A percentile compares a stretch with the other conserved stretches of the same genome.
These are phyloP conservation scores for Claviceps monticola DNA, from an alignment of 2,329 filamentous ascomycete species.

Conservation along the genomic window DNA sequence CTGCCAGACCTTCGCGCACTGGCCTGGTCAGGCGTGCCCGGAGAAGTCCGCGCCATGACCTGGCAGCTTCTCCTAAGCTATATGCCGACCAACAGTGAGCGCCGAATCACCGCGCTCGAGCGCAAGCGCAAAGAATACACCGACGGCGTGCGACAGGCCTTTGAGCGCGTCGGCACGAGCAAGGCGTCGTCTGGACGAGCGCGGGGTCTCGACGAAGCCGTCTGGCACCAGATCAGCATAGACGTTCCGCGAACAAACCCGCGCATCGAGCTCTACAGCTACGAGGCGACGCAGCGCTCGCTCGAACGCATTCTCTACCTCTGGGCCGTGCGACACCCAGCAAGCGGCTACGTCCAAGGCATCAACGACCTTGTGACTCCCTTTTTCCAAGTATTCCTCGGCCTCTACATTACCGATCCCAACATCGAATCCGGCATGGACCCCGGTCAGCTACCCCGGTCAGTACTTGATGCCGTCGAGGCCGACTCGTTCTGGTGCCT, in stretches of 20 bases:
- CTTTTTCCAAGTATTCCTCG: constrained; percentile 95
- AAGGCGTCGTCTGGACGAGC: constrained; percentile 28
- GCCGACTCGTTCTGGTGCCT: constrained; percentile 98
- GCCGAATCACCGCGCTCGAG: constrained; percentile 78
- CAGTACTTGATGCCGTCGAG: constrained; percentile 90
- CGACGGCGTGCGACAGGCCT: constrained; percentile 68
- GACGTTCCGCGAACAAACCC: constrained; percentile 94
- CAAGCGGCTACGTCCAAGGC: constrained; percentile 93
- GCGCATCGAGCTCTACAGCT: constrained; percentile 86
- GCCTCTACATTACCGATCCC: constrained; percentile 85
- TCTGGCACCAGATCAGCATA: constrained; percentile 99
- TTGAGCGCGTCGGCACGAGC: constrained; percentile 47
- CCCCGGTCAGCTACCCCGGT: constrained; percentile 78
- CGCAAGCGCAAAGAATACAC: constrained; percentile 93
- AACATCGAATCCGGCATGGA: constrained; percentile 94
- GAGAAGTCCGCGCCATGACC: constrained; percentile 96
- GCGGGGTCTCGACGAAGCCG: constrained; percentile 78
- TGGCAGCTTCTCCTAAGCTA: constrained; percentile 95
- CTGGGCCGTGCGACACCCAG: constrained; percentile 94
- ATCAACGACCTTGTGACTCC: constrained; percentile 97
- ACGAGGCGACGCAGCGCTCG: constrained; percentile 89
- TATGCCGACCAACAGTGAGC: constrained; percentile 89
- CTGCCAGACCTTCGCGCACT: constrained; percentile 69
- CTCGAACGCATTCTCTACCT: constrained; percentile 91
- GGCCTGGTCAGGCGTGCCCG: constrained; percentile 88